Percentiles rank a stretch among this genome's conserved stretches.
Conservation (phyloP, 495 filamentous ascomycete species). For the Penicillium malachiteum region DNA sequence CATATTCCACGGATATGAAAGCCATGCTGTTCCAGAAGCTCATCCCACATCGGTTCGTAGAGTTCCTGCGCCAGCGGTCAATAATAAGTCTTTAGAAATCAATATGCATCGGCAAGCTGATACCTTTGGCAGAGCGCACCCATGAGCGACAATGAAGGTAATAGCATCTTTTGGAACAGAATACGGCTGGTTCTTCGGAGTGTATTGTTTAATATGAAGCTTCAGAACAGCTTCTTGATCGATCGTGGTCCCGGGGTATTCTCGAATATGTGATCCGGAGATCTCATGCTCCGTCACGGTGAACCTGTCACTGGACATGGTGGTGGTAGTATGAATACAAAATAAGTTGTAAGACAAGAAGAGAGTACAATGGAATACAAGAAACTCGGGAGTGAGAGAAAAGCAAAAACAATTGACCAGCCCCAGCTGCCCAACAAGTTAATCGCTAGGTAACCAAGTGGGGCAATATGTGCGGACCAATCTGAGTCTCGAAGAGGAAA, state of each 20-base stretch:
- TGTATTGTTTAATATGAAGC: slow-evolving; percentile 2
- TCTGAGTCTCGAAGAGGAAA: too few species aligned
- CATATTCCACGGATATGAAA: not conserved
- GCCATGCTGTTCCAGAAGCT: not conserved
- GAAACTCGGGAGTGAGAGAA: not conserved
- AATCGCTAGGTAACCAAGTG: too few species aligned
- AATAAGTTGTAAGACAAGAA: too few species aligned
- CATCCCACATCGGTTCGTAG: slow-evolving; percentile 3
- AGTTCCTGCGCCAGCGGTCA: not conserved
- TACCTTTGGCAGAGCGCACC: not conserved
- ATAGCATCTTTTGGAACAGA: not conserved
- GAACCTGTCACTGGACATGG: not conserved
- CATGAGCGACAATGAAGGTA: not conserved
- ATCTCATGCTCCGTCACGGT: not conserved
- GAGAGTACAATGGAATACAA: not conserved
- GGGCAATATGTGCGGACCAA: too few species aligned
- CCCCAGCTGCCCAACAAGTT: too few species aligned
- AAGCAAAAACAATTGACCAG: too few species aligned
- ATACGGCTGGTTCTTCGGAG: not conserved
- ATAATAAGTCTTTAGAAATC: not conserved
- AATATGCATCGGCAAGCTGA: too few species aligned
- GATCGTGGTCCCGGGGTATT: not conserved
- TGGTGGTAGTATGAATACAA: not conserved
- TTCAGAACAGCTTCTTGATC: not conserved
- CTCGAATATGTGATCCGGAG: not conserved